phyloP scores from a whole-genome alignment of 2,329 filamentous ascomycete genomes.

The Talaromyces pinophilus region DNA sequence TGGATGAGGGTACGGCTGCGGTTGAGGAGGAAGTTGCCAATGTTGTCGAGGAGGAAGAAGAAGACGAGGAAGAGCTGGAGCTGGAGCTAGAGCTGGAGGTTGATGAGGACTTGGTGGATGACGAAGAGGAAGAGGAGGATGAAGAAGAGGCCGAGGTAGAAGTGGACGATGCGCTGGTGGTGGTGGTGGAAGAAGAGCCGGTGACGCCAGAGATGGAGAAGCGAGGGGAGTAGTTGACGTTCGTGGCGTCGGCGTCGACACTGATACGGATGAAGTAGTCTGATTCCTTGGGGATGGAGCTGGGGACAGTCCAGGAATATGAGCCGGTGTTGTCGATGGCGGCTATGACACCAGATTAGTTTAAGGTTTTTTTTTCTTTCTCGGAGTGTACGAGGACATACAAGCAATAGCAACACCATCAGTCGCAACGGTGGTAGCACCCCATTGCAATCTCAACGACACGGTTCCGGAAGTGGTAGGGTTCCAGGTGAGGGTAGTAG shows the following conservation, averaged over 20 bases:
- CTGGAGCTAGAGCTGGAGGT: conserved; percentile 16
- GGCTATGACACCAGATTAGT: conserved; percentile 35
- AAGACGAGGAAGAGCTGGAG: conserved; percentile 16
- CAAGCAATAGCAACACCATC: conserved; percentile 46
- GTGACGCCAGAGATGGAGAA: conserved; percentile 53
- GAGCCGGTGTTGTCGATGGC: conserved; percentile 52
- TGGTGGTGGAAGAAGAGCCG: conserved; percentile 33
- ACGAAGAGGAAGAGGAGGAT: conserved; percentile 23
- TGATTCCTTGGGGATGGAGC: conserved; percentile 43
- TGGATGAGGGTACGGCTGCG: background rate
- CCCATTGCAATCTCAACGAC: conserved; percentile 54
- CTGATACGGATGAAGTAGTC: conserved; percentile 59
- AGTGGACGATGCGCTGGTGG: conserved; percentile 32
- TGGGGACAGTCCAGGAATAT: conserved; percentile 52
- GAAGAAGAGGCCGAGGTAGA: conserved; percentile 32
- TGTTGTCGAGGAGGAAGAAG: conserved; percentile 11
- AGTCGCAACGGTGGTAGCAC: conserved; percentile 43
- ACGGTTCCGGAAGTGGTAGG: conserved; percentile 54
- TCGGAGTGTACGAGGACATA: conserved; percentile 33
- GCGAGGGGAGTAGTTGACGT: conserved; percentile 55
- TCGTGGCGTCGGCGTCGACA: conserved; percentile 45
- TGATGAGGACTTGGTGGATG: conserved; percentile 16
- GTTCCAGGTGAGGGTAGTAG: conserved; percentile 52
- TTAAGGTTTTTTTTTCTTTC: background rate
- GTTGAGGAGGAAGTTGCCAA: conserved; percentile 5